Percentiles rank a stretch among this genome's conserved stretches.
Evolutionary conservation across 1,284 basidiomycete genomes (phyloP).

Genomic region (Trichosporon coremiiforme): DNA sequence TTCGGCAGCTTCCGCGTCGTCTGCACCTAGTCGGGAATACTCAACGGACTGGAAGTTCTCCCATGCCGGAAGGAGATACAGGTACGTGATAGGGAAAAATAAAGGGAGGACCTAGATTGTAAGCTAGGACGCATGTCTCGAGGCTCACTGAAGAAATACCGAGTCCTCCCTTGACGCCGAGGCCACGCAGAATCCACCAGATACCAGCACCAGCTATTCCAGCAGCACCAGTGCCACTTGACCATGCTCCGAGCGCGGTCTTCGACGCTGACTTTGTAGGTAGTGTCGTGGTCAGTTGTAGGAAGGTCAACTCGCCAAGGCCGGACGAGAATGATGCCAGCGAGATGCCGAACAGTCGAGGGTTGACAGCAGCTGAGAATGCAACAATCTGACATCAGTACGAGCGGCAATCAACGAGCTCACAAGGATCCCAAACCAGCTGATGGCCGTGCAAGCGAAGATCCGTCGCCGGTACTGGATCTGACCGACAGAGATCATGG

Average conservation of each 20-base stretch:
- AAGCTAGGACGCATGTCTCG: not conserved
- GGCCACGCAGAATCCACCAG: constrained; percentile 88
- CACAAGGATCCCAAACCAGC: constrained; percentile 79
- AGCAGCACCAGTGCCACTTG: constrained; percentile 90
- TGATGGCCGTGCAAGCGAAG: constrained; percentile 72
- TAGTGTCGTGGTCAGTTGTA: constrained; percentile 83
- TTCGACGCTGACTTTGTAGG: constrained; percentile 42
- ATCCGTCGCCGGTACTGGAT: constrained; percentile 76
- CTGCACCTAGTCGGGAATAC: constrained; percentile 40
- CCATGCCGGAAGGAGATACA: constrained; percentile 67
- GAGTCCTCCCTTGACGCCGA: constrained; percentile 82
- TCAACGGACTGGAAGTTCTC: constrained; percentile 25
- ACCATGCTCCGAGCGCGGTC: constrained; percentile 68
- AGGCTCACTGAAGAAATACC: constrained; percentile 64
- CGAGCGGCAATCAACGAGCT: constrained; percentile 22
- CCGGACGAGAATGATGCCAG: constrained; percentile 90
- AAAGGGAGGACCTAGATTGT: constrained; percentile 71
- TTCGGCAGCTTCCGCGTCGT: constrained; percentile 32
- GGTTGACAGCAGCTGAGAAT: constrained; percentile 66
- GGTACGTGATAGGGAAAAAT: constrained; percentile 71
- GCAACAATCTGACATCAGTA: constrained; percentile 70
- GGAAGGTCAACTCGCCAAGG: constrained; percentile 89
- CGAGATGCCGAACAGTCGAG: constrained; percentile 81
- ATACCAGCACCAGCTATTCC: constrained; percentile 87
- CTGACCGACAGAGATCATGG: constrained; percentile 78